phyloP scores from a whole-genome alignment of 768 basidiomycete species.

The Naematelia encephala region DNA sequence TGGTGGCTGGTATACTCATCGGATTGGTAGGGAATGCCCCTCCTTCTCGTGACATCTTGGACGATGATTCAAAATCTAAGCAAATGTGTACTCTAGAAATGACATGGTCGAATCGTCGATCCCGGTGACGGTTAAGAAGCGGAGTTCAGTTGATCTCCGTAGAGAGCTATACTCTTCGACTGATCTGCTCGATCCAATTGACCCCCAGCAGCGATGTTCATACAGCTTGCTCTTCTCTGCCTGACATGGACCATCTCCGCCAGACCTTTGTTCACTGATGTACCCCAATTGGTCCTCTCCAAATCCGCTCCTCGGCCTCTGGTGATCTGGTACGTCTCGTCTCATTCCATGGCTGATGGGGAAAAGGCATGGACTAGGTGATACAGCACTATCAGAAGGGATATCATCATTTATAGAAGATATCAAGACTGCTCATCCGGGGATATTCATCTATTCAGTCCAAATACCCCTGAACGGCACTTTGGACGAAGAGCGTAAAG shows the following conservation, averaged over 20 bases:
- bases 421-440: conserved; percentile 38
- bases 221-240: neutral
- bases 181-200: too few relatives aligned
- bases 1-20: conserved; percentile 21
- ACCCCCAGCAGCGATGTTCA: neutral
- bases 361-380: conserved; percentile 54
- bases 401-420: conserved; percentile 46
- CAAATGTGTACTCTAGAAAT: too few relatives aligned
- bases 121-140: neutral
- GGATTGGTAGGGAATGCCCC: conserved; percentile 12
- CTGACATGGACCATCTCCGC: neutral
- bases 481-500: conserved; percentile 48
- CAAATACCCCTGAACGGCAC: conserved; percentile 41
- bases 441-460: conserved; percentile 51
- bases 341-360: too few relatives aligned
- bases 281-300: neutral
- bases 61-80: neutral
- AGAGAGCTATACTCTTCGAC: too few relatives aligned
- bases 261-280: neutral
- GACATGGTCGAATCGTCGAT: too few relatives aligned
- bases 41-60: conserved; percentile 2
- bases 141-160: neutral
- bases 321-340: conserved; percentile 40
- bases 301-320: conserved; percentile 28
- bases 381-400: conserved; percentile 49